A percentile compares a stretch with the other conserved stretches of the same genome.
Conservation (phyloP, 1,284 basidiomycete species). For the Trichosporon sp. region DNA sequence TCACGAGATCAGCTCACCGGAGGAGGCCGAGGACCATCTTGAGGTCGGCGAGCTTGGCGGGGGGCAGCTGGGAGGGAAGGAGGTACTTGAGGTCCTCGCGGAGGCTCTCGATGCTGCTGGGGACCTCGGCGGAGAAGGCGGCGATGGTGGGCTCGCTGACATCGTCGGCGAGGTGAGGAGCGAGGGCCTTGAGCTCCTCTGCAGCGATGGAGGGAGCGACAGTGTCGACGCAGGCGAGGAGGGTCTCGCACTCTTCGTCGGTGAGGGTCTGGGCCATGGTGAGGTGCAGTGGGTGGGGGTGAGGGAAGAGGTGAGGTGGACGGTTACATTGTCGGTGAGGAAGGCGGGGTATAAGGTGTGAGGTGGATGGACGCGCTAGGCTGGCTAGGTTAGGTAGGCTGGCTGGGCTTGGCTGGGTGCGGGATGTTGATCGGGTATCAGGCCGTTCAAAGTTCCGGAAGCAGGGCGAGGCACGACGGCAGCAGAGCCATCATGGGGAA, state of each 20-base stretch:
- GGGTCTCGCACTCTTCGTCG: constrained; percentile 27
- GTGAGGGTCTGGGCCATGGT: constrained; percentile 24
- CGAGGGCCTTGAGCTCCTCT: constrained; percentile 24
- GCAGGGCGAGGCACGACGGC: no score
- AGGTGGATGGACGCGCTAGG: neutral
- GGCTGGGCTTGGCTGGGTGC: no score
- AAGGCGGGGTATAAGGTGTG: constrained; percentile 6
- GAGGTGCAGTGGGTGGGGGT: neutral
- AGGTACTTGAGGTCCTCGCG: constrained; percentile 20
- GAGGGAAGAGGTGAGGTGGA: neutral
- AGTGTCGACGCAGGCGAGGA: constrained; percentile 35
- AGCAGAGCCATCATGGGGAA: neutral
- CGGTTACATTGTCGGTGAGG: neutral
- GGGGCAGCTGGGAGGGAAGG: constrained; percentile 23
- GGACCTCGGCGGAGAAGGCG: constrained; percentile 26
- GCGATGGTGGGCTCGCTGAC: constrained; percentile 22
- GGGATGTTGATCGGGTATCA: neutral
- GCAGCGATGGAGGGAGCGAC: constrained; percentile 30
- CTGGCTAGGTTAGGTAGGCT: no score
- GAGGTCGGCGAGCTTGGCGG: constrained; percentile 32
- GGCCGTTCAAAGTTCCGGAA: neutral
- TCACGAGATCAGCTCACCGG: constrained; percentile 25
- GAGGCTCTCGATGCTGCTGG: constrained; percentile 23
- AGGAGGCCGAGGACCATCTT: constrained; percentile 35
- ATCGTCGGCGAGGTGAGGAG: constrained; percentile 23